Evolutionary conservation across 148 eudicot species (phyloP).

Genomic region (Agrostemma githago): DNA sequence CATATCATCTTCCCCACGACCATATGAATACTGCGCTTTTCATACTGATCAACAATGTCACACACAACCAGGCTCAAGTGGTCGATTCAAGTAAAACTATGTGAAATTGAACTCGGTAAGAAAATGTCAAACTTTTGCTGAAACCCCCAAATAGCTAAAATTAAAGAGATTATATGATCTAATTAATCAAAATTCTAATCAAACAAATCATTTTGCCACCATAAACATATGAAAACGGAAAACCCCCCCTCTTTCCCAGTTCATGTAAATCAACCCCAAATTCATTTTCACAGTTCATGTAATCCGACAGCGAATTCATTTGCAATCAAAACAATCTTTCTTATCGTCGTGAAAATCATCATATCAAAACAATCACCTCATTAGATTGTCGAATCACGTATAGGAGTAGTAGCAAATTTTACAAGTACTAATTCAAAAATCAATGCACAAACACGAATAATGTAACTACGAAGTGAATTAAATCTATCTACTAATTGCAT

Average conservation of each 20-base stretch:
- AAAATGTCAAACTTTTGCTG: neutral
- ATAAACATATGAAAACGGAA: neutral
- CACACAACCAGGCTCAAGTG: neutral
- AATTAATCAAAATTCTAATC: neutral
- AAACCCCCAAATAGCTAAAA: neutral
- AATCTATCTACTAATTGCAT: neutral
- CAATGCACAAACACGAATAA: neutral
- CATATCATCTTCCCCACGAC: no score
- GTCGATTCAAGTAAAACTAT: neutral
- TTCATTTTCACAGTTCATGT: no score
- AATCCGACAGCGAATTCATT: neutral
- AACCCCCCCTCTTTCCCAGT: neutral
- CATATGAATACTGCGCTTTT: no score
- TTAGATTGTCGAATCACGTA: neutral
- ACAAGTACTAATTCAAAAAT: constrained; percentile 10
- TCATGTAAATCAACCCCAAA: neutral
- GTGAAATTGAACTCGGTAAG: neutral
- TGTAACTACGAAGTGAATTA: neutral
- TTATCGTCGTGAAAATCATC: neutral
- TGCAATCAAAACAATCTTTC: neutral
- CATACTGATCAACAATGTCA: neutral
- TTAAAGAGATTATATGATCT: neutral
- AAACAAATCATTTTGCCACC: neutral
- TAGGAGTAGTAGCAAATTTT: neutral
- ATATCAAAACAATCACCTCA: neutral